phyloP scores from a whole-genome alignment of 305 asterid genomes.

The Fraxinus ornus region DNA sequence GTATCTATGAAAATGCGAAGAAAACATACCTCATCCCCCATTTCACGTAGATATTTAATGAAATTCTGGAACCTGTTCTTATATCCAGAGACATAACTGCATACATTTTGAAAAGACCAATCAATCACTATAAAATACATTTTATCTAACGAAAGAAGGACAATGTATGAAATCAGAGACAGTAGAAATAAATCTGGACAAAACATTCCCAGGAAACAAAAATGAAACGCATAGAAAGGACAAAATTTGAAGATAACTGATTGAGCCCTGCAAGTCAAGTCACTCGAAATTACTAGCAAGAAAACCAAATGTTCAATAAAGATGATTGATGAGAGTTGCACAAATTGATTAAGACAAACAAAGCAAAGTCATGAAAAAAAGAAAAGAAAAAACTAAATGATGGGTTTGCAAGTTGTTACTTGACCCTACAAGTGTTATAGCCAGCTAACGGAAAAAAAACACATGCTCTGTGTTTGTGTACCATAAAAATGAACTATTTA shows the following conservation, averaged over 20 bases:
- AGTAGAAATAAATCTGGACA: not conserved
- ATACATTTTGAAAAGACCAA: conserved; percentile 25
- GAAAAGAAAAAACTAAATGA: not conserved
- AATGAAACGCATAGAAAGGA: conserved; percentile 9
- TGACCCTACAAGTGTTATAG: not conserved
- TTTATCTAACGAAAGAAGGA: conserved; percentile 5
- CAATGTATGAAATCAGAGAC: conserved; percentile 5
- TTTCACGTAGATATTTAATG: conserved; percentile 88
- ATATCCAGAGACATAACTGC: conserved; percentile 96
- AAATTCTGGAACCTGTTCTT: conserved; percentile 98
- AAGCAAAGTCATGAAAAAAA: not conserved
- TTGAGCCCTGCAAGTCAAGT: not conserved
- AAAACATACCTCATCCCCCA: conserved; percentile 94
- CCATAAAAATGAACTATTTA: not conserved
- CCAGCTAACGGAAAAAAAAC: not conserved
- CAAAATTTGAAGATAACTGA: not conserved
- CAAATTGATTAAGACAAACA: not conserved
- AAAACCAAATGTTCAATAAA: not conserved
- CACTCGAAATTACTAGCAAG: not conserved
- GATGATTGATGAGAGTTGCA: not conserved
- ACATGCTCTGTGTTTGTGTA: not conserved
- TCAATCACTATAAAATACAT: conserved; percentile 24
- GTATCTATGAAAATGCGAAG: conserved; percentile 1
- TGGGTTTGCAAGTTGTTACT: not conserved
- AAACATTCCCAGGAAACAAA: not conserved